Percentiles rank a stretch among this genome's conserved stretches.
Evolutionary conservation across 495 filamentous ascomycete species (phyloP).

Genomic region (Hypoxylon lenormandii): DNA sequence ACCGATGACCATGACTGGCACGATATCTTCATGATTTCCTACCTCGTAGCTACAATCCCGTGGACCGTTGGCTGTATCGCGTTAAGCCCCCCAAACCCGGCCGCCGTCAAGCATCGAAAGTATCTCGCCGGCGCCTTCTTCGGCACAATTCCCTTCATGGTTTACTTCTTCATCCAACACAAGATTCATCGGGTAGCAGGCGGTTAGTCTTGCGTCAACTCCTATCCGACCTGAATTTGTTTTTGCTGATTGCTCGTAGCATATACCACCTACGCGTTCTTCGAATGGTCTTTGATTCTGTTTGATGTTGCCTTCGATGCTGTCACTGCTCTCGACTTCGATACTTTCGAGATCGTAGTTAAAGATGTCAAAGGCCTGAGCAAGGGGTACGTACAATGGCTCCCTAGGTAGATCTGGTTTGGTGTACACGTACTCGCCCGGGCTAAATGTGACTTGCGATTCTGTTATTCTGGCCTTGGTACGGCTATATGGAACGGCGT

Average conservation of each 20-base stretch:
- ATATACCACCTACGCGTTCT: slow-evolving; percentile 98
- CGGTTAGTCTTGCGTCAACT: slow-evolving; percentile 69
- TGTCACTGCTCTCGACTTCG: slow-evolving; percentile 94
- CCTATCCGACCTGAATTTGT: slow-evolving; percentile 22
- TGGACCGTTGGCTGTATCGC: slow-evolving; percentile 94
- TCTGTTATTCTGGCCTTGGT: slow-evolving; percentile 4
- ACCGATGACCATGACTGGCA: slow-evolving; percentile 99
- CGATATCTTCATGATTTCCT: slow-evolving; percentile 99
- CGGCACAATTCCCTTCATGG: slow-evolving; percentile 85
- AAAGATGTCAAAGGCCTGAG: slow-evolving; percentile 88
- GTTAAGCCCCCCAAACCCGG: slow-evolving; percentile 85
- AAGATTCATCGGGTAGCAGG: slow-evolving; percentile 94
- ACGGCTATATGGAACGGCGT: background rate
- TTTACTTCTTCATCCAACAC: slow-evolving; percentile 99
- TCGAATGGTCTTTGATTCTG: slow-evolving; percentile 95
- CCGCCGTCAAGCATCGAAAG: slow-evolving; percentile 89
- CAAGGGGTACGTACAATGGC: slow-evolving; percentile 99
- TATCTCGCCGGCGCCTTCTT: slow-evolving; percentile 87
- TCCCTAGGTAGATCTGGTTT: slow-evolving; percentile 76
- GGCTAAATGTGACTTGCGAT: slow-evolving; percentile 18
- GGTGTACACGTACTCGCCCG: slow-evolving; percentile 46
- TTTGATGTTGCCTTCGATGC: slow-evolving; percentile 98
- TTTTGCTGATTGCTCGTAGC: slow-evolving; percentile 64
- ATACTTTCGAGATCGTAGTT: slow-evolving; percentile 86
- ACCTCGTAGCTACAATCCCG: slow-evolving; percentile 90